These are phyloP conservation scores for Pseudomassariella vexata DNA, from an alignment of 2,329 filamentous ascomycete species.

Conservation along the genomic window DNA sequence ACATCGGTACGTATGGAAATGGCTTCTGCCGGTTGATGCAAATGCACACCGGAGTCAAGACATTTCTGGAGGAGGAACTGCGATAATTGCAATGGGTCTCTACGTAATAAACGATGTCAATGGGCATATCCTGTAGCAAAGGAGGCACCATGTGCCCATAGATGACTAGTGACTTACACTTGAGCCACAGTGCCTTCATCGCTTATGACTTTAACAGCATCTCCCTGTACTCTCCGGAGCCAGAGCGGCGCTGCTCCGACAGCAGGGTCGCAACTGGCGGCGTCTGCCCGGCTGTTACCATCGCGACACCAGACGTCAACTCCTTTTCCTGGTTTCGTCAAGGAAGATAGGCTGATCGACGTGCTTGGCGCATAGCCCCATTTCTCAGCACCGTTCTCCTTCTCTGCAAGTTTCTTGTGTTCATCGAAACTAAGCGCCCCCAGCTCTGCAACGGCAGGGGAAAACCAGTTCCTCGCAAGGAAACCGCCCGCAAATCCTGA, in stretches of 20 bases:
- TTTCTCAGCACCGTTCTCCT: conserved; percentile 48
- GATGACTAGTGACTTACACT: conserved; percentile 39
- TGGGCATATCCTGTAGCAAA: neutral
- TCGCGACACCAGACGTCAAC: conserved; percentile 61
- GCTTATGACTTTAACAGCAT: conserved; percentile 55
- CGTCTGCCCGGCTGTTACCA: conserved; percentile 57
- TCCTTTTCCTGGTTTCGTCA: conserved; percentile 28
- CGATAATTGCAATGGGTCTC: conserved; percentile 62
- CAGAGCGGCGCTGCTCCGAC: conserved; percentile 43
- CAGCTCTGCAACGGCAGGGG: conserved; percentile 47
- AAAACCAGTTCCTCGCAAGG: conserved; percentile 68
- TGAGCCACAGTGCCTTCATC: conserved; percentile 57
- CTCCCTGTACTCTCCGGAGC: conserved; percentile 50
- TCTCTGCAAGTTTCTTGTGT: conserved; percentile 58
- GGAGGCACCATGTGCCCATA: too few species aligned
- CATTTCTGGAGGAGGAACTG: conserved; percentile 57
- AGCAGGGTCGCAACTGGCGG: conserved; percentile 32
- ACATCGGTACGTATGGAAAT: conserved; percentile 45
- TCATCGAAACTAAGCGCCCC: conserved; percentile 64
- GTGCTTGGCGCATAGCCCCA: conserved; percentile 50
- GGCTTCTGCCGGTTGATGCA: conserved; percentile 60
- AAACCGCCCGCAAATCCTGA: conserved; percentile 73
- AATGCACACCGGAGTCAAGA: conserved; percentile 52
- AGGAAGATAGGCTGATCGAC: conserved; percentile 44
- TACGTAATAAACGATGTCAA: conserved; percentile 28